Conservation (phyloP, 108 stramenopile species). For the Skeletonema potamos region DNA sequence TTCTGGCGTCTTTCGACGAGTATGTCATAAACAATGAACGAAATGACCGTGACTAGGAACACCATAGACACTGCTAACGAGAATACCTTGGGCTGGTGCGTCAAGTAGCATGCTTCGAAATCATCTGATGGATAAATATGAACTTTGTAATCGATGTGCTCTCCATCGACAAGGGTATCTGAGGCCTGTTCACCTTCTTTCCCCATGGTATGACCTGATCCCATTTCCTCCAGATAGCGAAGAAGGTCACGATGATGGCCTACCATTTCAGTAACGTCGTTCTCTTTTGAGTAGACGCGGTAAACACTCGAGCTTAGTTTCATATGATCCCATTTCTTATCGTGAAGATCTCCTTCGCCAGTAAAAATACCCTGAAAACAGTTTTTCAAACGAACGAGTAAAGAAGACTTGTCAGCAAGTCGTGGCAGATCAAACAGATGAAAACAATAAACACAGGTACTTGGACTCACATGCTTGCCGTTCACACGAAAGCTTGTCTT, state of each 20-base stretch:
- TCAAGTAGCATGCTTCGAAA: slow-evolving; percentile 2
- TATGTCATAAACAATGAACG: slow-evolving; percentile 35
- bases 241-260: slow-evolving; percentile 3
- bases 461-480: slow-evolving; percentile 1
- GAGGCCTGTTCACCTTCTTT: background rate
- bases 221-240: background rate
- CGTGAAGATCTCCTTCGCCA: slow-evolving; percentile 21
- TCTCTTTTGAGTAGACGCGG: background rate
- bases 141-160: slow-evolving; percentile 4
- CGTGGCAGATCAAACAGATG: background rate
- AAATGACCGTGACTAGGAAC: slow-evolving; percentile 26
- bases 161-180: background rate
- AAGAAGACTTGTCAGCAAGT: background rate
- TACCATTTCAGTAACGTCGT: slow-evolving; percentile 1
- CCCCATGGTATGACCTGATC: background rate
- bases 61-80: slow-evolving; percentile 2
- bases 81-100: slow-evolving; percentile 6
- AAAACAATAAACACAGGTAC: background rate
- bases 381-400: background rate
- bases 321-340: slow-evolving; percentile 8
- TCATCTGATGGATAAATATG: slow-evolving; percentile 12
- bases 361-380: slow-evolving; percentile 1
- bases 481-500: background rate
- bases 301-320: background rate
- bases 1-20: slow-evolving; percentile 33